phyloP scores from a whole-genome alignment of 1,284 basidiomycete species.

The Rhizoctonia solani region DNA sequence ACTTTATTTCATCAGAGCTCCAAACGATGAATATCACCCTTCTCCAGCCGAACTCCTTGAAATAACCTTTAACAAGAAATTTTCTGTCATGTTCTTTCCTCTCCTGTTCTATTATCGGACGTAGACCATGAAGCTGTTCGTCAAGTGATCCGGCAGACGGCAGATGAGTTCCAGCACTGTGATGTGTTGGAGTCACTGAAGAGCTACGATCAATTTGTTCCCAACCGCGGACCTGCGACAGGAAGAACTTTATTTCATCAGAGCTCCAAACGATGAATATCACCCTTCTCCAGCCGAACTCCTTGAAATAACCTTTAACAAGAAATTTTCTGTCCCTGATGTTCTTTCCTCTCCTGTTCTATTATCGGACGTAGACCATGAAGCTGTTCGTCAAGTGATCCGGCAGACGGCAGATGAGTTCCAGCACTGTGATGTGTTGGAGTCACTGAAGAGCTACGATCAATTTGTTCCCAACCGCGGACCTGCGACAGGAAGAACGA shows the following conservation, averaged over 20 bases:
- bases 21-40: constrained; percentile 15
- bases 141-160: constrained; percentile 59
- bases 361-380: constrained; percentile 46
- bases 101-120: constrained; percentile 58
- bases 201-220: constrained; percentile 51
- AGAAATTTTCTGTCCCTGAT: constrained; percentile 57
- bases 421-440: constrained; percentile 58
- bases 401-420: constrained; percentile 63
- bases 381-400: constrained; percentile 57
- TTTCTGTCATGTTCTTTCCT: constrained; percentile 62
- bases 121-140: constrained; percentile 50
- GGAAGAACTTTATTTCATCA: constrained; percentile 33
- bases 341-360: constrained; percentile 65
- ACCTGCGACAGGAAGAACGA: constrained; percentile 44
- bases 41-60: constrained; percentile 50
- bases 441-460: constrained; percentile 59
- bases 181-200: constrained; percentile 61
- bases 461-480: constrained; percentile 46
- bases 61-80: constrained; percentile 54
- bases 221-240: constrained; percentile 40
- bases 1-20: constrained; percentile 14
- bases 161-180: constrained; percentile 61
- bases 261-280: constrained; percentile 14
- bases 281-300: constrained; percentile 44
- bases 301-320: constrained; percentile 55